These are phyloP conservation scores for Orobanche coerulescens DNA, from an alignment of 257 asterid species.

Conservation along the genomic window DNA sequence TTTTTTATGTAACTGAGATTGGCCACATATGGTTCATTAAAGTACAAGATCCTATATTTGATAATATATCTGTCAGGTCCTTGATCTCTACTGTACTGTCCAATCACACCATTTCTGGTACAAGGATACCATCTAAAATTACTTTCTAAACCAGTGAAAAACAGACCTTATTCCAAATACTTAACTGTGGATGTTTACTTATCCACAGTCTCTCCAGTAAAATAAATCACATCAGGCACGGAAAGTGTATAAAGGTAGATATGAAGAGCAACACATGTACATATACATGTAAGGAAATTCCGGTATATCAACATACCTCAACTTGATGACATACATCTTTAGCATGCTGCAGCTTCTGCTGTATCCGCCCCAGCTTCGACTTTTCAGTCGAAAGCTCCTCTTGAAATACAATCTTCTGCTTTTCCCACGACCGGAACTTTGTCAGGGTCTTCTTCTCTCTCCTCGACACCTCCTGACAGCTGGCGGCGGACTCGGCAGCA, in stretches of 20 bases:
- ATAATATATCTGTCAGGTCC: neutral
- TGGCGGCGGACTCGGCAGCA: constrained; percentile 70
- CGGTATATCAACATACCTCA: constrained; percentile 53
- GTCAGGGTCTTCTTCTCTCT: constrained; percentile 68
- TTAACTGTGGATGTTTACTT: neutral
- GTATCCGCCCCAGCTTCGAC: constrained; percentile 37
- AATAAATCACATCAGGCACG: neutral
- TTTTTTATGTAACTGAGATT: neutral
- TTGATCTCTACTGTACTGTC: no score
- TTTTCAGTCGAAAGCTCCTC: constrained; percentile 78
- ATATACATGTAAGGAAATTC: neutral
- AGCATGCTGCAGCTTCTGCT: constrained; percentile 52
- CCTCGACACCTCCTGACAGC: constrained; percentile 63
- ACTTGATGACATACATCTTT: constrained; percentile 46
- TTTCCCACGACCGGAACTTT: constrained; percentile 81
- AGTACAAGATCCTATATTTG: neutral
- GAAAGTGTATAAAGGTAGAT: neutral
- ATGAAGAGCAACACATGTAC: neutral
- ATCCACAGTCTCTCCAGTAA: neutral
- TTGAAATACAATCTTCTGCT: constrained; percentile 59
- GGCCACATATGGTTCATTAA: neutral
- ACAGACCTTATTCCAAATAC: neutral
- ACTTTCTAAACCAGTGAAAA: neutral
- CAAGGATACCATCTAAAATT: neutral
- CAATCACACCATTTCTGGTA: neutral